Evolutionary conservation across 1,284 basidiomycete species (phyloP).

Genomic region (Pseudozyma sp.): DNA sequence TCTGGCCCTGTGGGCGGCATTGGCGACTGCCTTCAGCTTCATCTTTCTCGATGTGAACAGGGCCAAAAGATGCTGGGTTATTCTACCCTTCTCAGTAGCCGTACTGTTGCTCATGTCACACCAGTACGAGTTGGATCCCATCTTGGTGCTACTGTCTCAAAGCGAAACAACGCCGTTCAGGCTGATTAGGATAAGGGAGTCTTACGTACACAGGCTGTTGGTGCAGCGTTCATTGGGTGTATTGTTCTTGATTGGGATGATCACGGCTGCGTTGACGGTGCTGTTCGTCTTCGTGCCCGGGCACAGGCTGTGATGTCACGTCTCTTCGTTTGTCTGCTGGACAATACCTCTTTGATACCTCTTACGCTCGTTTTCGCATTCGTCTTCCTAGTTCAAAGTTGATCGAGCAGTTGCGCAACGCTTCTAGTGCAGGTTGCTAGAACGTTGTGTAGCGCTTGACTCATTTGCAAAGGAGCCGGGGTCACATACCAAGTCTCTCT

Average conservation of each 20-base stretch:
- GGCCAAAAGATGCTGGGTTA: conserved; percentile 92
- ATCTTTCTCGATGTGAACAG: conserved; percentile 93
- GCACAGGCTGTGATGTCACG: conserved; percentile 75
- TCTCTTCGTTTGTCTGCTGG: neutral
- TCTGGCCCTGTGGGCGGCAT: conserved; percentile 88
- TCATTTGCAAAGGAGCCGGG: no score
- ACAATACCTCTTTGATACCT: neutral
- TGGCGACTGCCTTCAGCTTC: conserved; percentile 88
- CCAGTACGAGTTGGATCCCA: conserved; percentile 94
- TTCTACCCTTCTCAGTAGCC: conserved; percentile 92
- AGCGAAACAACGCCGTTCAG: conserved; percentile 80
- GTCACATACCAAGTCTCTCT: no score
- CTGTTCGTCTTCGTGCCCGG: conserved; percentile 93
- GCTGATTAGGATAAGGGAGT: conserved; percentile 86
- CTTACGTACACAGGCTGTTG: conserved; percentile 89
- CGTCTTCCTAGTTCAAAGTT: no score
- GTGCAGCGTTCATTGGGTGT: conserved; percentile 89
- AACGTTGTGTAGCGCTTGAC: no score
- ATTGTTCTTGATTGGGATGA: conserved; percentile 74
- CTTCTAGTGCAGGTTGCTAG: no score
- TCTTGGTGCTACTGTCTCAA: conserved; percentile 72
- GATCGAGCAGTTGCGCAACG: no score
- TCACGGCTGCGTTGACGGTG: conserved; percentile 81
- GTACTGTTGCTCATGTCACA: conserved; percentile 89
- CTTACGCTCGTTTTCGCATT: neutral